phyloP scores from a whole-genome alignment of 225 moss, liverwort and hornwort genomes.

The Polytrichum commune region DNA sequence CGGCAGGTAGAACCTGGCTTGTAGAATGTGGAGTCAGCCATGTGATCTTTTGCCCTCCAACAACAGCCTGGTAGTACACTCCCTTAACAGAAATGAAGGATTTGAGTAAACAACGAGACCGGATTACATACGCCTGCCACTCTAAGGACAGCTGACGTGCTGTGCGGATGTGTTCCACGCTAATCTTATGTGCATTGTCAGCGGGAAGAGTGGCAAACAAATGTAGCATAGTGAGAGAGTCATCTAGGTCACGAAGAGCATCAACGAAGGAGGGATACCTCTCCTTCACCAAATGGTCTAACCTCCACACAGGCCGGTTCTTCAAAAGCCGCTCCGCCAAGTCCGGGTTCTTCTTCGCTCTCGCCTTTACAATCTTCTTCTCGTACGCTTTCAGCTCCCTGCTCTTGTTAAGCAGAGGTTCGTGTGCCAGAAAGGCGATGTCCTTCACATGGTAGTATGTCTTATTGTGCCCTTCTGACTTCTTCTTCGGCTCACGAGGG shows the following conservation, averaged over 20 bases:
- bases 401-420: conserved; percentile 75
- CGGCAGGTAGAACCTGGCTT: conserved; percentile 80
- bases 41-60: conserved; percentile 78
- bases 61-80: conserved; percentile 91
- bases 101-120: conserved; percentile 72
- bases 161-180: conserved; percentile 57
- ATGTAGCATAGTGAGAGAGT: conserved; percentile 85
- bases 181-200: conserved; percentile 73
- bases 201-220: conserved; percentile 80
- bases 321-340: conserved; percentile 58
- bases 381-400: conserved; percentile 78
- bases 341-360: conserved; percentile 73
- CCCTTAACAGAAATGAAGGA: conserved; percentile 90
- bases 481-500: conserved; percentile 93
- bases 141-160: conserved; percentile 73
- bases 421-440: conserved; percentile 79
- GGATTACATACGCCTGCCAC: conserved; percentile 81
- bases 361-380: conserved; percentile 86
- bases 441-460: conserved; percentile 98
- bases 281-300: conserved; percentile 88
- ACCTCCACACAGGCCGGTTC: conserved; percentile 61
- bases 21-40: conserved; percentile 90
- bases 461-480: conserved; percentile 87
- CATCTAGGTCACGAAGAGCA: conserved; percentile 94
- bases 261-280: conserved; percentile 94